phyloP scores from a whole-genome alignment of 345 rosid genomes.

The Moricandia arvensis region DNA sequence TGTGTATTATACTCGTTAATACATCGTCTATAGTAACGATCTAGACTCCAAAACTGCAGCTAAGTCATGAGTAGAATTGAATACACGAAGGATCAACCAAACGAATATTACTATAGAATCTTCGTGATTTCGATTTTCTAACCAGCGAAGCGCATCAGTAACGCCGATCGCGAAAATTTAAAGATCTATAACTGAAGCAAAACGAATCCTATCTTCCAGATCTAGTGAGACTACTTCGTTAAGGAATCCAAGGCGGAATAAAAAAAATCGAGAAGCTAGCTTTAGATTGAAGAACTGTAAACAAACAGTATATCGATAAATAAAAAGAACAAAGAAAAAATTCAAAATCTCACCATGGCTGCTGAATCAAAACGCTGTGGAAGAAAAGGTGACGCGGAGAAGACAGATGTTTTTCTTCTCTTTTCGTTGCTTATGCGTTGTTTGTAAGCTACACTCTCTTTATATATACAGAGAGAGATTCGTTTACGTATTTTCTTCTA shows the following conservation, averaged over 20 bases:
- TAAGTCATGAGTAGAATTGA: neutral
- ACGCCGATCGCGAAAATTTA: neutral
- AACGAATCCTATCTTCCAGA: slow-evolving; percentile 19
- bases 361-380: slow-evolving; percentile 23
- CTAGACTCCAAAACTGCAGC: neutral
- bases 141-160: neutral
- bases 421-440: slow-evolving; percentile 10
- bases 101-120: neutral
- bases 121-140: slow-evolving; percentile 16
- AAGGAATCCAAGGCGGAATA: neutral
- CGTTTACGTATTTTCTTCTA: neutral
- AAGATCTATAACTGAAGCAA: slow-evolving; percentile 1
- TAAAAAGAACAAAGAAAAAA: neutral
- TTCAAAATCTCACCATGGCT: slow-evolving; percentile 20
- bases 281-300: neutral
- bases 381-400: slow-evolving; percentile 16
- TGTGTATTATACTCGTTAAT: neutral
- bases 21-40: neutral
- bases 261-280: neutral
- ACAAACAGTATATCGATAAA: neutral
- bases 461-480: neutral
- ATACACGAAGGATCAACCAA: neutral
- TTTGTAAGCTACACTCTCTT: slow-evolving; percentile 22
- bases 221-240: slow-evolving; percentile 15
- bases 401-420: slow-evolving; percentile 7